A percentile compares a stretch with the other conserved stretches of the same genome.
phyloP scores from a whole-genome alignment of 208 protist species.

The Trichomonas vaginalis region DNA sequence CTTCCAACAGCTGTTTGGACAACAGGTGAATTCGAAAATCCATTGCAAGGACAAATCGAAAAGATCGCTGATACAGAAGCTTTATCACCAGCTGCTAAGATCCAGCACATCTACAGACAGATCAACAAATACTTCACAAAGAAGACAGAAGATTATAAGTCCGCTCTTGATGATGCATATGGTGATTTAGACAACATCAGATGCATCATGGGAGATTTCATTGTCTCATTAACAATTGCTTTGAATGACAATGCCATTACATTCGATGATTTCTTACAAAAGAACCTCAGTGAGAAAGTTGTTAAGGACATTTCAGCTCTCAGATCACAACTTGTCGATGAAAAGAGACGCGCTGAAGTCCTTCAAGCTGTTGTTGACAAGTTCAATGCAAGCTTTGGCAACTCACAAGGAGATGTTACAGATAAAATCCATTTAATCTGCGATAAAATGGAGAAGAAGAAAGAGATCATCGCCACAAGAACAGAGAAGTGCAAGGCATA shows the following conservation, averaged over 20 bases:
- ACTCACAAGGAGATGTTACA: background rate
- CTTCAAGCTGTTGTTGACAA: background rate
- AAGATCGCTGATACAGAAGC: background rate
- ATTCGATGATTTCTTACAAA: background rate
- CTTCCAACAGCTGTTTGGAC: background rate
- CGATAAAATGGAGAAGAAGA: background rate
- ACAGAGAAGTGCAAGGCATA: background rate
- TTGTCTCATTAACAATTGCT: background rate
- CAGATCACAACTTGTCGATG: background rate
- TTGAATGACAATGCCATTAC: background rate
- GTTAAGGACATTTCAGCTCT: background rate
- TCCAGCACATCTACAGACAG: background rate
- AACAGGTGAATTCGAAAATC: background rate
- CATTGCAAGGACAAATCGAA: background rate
- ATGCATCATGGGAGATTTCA: background rate
- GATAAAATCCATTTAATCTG: background rate
- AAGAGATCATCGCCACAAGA: background rate
- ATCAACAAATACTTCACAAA: background rate
- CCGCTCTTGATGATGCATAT: background rate
- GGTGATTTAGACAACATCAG: background rate
- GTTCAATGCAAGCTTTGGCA: background rate
- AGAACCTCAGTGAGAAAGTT: background rate
- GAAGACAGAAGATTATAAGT: background rate
- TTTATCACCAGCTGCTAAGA: background rate
- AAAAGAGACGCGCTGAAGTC: background rate